Percentiles rank a stretch among this genome's conserved stretches.
These are phyloP conservation scores for Pascua sp. DNA, from an alignment of 1,284 basidiomycete genomes.

Conservation along the genomic window DNA sequence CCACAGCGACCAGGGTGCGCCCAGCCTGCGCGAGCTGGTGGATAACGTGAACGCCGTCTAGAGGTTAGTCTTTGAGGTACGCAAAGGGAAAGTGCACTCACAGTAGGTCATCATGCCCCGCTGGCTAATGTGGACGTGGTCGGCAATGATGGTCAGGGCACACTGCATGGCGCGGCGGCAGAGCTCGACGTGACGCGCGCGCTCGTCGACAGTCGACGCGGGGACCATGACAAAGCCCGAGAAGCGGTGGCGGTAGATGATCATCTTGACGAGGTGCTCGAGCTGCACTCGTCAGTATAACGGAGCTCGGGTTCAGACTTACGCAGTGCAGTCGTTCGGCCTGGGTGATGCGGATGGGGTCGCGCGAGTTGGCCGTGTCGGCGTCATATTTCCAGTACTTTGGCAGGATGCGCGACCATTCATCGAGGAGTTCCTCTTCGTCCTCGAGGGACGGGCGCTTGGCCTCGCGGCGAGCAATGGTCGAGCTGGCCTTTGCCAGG, in stretches of 20 bases:
- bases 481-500: constrained; percentile 48
- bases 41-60: constrained; percentile 79
- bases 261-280: constrained; percentile 75
- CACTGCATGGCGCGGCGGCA: constrained; percentile 60
- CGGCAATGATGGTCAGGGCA: constrained; percentile 62
- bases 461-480: constrained; percentile 43
- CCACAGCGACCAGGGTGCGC: constrained; percentile 74
- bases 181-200: constrained; percentile 45
- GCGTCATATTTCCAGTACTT: constrained; percentile 72
- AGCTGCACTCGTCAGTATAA: constrained; percentile 36
- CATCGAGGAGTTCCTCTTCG: constrained; percentile 73
- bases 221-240: constrained; percentile 50
- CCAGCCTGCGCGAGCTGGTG: constrained; percentile 91
- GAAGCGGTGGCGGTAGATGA: constrained; percentile 52
- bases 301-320: too few relatives aligned
- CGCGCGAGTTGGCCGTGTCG: constrained; percentile 75
- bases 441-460: constrained; percentile 64
- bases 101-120: constrained; percentile 90
- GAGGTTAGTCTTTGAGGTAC: constrained; percentile 47
- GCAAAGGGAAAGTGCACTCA: constrained; percentile 52
- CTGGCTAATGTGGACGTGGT: constrained; percentile 67
- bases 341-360: constrained; percentile 81
- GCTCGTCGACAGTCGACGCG: constrained; percentile 46
- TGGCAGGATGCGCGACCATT: constrained; percentile 67
- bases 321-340: constrained; percentile 72